Conservation (phyloP, 106 monocot species). For the Acanthochlamys bracteata region DNA sequence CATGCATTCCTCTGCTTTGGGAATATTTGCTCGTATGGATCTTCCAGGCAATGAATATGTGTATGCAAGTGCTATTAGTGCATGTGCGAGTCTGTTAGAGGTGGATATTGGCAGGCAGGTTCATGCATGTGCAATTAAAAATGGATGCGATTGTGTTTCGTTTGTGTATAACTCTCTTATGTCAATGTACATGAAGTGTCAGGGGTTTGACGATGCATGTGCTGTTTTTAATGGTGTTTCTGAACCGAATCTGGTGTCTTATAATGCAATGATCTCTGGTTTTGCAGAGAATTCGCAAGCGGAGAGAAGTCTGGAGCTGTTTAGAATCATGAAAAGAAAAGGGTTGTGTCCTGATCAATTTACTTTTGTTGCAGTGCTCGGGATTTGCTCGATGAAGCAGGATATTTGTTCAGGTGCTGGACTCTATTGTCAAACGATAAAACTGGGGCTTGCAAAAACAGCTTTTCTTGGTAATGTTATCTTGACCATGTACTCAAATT, state of each 20-base stretch:
- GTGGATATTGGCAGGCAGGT: slow-evolving; percentile 27
- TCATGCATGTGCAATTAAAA: slow-evolving; percentile 39
- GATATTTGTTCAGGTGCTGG: slow-evolving; percentile 15
- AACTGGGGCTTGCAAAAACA: slow-evolving; percentile 41
- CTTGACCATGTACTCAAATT: slow-evolving; percentile 46
- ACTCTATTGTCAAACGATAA: slow-evolving; percentile 44
- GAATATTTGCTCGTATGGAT: slow-evolving; percentile 31
- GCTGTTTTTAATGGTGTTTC: slow-evolving; percentile 23
- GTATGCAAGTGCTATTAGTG: slow-evolving; percentile 42
- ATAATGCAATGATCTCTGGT: slow-evolving; percentile 53
- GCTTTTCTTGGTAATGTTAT: slow-evolving; percentile 63
- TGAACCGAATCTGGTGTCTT: slow-evolving; percentile 43
- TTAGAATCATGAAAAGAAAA: slow-evolving; percentile 27
- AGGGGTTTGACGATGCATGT: slow-evolving; percentile 25
- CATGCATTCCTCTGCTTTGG: slow-evolving; percentile 19
- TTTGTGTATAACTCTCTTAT: slow-evolving; percentile 61
- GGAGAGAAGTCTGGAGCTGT: slow-evolving; percentile 41
- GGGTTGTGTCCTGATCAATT: slow-evolving; percentile 39
- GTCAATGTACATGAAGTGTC: slow-evolving; percentile 63
- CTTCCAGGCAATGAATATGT: slow-evolving; percentile 45
- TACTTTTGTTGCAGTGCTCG: slow-evolving; percentile 40
- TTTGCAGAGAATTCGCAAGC: slow-evolving; percentile 26
- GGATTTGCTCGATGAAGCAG: slow-evolving; percentile 15
- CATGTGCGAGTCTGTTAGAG: slow-evolving; percentile 29
- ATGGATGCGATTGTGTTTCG: slow-evolving; percentile 30